These are phyloP conservation scores for Selaginella moellendorffii DNA, from an alignment of 75 land plant genomes.

Conservation along the genomic window DNA sequence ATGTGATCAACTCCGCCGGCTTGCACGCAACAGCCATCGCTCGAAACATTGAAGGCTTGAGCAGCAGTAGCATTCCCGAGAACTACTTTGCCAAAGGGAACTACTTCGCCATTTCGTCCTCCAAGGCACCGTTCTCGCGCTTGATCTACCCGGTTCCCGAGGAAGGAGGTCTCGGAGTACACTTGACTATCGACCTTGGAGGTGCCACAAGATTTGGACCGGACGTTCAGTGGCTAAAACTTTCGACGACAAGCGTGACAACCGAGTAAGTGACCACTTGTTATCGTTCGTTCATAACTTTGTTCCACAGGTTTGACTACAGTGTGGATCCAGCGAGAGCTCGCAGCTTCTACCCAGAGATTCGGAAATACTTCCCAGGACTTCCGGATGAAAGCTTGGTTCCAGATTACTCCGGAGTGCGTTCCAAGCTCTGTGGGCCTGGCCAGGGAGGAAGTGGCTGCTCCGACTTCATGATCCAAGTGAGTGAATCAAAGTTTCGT, in stretches of 20 bases:
- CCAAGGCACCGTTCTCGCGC: slow-evolving; percentile 47
- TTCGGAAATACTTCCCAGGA: slow-evolving; percentile 76
- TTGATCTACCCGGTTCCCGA: slow-evolving; percentile 92
- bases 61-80: slow-evolving; percentile 22
- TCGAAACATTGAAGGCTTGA: slow-evolving; percentile 41
- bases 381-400: slow-evolving; percentile 54
- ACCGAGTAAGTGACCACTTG: not conserved
- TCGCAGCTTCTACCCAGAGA: slow-evolving; percentile 54
- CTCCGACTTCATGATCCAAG: slow-evolving; percentile 78
- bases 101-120: slow-evolving; percentile 51
- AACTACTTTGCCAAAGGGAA: slow-evolving; percentile 70
- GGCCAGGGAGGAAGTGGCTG: slow-evolving; percentile 26
- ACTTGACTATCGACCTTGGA: slow-evolving; percentile 79
- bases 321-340: slow-evolving; percentile 44
- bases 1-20: slow-evolving; percentile 76
- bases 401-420: slow-evolving; percentile 84
- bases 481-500: too few relatives aligned
- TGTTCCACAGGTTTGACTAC: slow-evolving; percentile 66
- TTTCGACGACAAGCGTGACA: not conserved
- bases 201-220: slow-evolving; percentile 86
- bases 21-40: slow-evolving; percentile 54
- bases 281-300: not conserved
- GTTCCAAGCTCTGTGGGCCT: slow-evolving; percentile 75
- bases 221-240: slow-evolving; percentile 86
- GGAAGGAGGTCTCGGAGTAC: slow-evolving; percentile 91